phyloP scores from a whole-genome alignment of 2,329 filamentous ascomycete genomes.

The Calonectria crousiana region DNA sequence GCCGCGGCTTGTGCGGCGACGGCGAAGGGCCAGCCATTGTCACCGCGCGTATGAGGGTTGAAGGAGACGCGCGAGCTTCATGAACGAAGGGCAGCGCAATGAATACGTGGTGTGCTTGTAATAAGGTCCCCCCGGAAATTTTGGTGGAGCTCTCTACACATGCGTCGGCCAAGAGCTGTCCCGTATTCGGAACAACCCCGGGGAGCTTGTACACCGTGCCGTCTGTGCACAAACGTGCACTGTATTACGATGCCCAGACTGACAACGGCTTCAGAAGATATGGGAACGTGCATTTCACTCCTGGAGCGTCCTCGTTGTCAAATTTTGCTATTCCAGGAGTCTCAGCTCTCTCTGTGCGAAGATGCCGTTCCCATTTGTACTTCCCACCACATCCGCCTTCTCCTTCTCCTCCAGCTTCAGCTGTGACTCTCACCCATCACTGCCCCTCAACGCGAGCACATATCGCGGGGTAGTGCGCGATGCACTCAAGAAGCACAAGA shows the following conservation, averaged over 20 bases:
- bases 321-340: neutral
- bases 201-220: conserved; percentile 24
- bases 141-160: conserved; percentile 32
- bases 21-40: conserved; percentile 66
- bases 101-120: conserved; percentile 25
- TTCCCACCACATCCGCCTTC: conserved; percentile 91
- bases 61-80: conserved; percentile 32
- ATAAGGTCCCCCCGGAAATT: conserved; percentile 27
- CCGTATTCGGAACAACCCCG: conserved; percentile 40
- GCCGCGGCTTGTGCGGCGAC: conserved; percentile 70
- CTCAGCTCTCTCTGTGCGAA: conserved; percentile 30
- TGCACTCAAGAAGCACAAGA: conserved; percentile 89
- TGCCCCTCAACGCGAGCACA: conserved; percentile 85
- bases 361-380: conserved; percentile 91
- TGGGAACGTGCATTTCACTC: neutral
- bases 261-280: conserved; percentile 37
- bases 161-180: conserved; percentile 29
- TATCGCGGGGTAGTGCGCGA: conserved; percentile 86
- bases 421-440: conserved; percentile 88
- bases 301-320: neutral
- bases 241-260: conserved; percentile 40
- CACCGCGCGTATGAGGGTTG: conserved; percentile 42
- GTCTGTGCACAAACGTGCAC: conserved; percentile 23
- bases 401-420: conserved; percentile 82
- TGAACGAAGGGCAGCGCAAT: conserved; percentile 26